Conservation (phyloP, 805 yeast species). For the Saturnispora ahearnii region DNA sequence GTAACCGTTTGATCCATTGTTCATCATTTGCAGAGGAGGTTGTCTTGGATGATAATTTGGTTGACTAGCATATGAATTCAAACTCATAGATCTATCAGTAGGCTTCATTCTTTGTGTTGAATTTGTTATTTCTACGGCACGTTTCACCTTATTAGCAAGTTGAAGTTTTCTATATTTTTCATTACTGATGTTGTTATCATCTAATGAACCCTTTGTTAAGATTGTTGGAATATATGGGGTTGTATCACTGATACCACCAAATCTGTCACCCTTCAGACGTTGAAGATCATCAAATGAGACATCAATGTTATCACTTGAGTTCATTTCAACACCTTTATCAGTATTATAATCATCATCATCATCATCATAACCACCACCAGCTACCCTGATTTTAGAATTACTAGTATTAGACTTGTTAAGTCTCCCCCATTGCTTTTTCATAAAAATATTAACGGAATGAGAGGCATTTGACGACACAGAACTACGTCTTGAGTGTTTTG, state of each 20-base stretch:
- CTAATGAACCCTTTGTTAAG: slow-evolving; percentile 28
- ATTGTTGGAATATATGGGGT: slow-evolving; percentile 72
- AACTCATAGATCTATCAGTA: slow-evolving; percentile 1
- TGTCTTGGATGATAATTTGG: neutral
- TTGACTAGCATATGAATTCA: slow-evolving; percentile 13
- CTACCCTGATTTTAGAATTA: slow-evolving; percentile 1
- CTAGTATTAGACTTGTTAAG: slow-evolving; percentile 15
- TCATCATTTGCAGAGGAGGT: neutral
- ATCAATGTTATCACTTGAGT: slow-evolving; percentile 26
- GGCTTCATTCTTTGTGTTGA: neutral
- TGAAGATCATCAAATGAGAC: slow-evolving; percentile 59
- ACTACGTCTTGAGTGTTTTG: slow-evolving; percentile 13
- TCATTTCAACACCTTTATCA: slow-evolving; percentile 24
- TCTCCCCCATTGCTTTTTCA: slow-evolving; percentile 30
- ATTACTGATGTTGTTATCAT: slow-evolving; percentile 32
- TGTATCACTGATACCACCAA: slow-evolving; percentile 40
- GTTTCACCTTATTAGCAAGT: slow-evolving; percentile 57
- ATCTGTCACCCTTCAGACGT: slow-evolving; percentile 56
- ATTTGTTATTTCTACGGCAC: slow-evolving; percentile 28
- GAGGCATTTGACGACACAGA: slow-evolving; percentile 4
- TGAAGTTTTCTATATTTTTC: slow-evolving; percentile 61
- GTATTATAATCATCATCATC: slow-evolving; percentile 14
- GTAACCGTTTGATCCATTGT: neutral
- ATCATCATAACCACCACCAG: slow-evolving; percentile 23
- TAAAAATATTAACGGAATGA: slow-evolving; percentile 31